Conservation (phyloP, 225 moss, liverwort and hornwort species). For the Lunularia cruciata region DNA sequence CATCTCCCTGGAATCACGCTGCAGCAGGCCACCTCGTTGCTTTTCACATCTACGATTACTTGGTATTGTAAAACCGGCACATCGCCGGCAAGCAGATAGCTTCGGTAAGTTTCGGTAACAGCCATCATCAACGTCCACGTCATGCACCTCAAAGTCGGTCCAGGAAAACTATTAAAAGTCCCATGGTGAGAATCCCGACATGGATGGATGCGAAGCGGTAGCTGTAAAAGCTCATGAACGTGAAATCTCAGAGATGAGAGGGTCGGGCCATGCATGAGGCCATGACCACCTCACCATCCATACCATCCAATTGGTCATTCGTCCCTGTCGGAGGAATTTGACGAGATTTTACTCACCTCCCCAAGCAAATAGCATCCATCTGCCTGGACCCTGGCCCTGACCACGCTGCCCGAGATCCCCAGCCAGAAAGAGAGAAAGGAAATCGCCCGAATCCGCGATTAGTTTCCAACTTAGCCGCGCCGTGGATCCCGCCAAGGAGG, state of each 20-base stretch:
- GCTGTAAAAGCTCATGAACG: slow-evolving; percentile 6
- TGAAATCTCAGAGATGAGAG: slow-evolving; percentile 14
- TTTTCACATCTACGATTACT: background rate
- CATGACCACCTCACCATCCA: background rate
- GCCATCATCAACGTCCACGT: slow-evolving; percentile 11
- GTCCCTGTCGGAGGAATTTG: slow-evolving; percentile 9
- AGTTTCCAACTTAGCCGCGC: background rate
- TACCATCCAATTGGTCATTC: slow-evolving; percentile 5
- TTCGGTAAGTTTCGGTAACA: background rate
- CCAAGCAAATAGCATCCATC: slow-evolving; percentile 9
- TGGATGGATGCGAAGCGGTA: slow-evolving; percentile 12
- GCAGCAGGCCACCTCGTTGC: slow-evolving; percentile 5
- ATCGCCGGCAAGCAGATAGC: too few relatives aligned
- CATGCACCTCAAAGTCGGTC: slow-evolving; percentile 11
- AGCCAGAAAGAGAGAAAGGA: background rate
- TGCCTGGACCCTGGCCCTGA: background rate
- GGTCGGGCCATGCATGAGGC: background rate
- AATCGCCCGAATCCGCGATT: background rate
- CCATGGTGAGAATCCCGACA: slow-evolving; percentile 5
- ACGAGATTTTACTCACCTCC: background rate
- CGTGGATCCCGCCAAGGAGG: slow-evolving; percentile 14
- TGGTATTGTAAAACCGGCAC: too few relatives aligned
- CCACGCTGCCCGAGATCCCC: slow-evolving; percentile 1
- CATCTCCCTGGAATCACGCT: slow-evolving; percentile 28
- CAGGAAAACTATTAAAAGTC: slow-evolving; percentile 7